Evolutionary conservation across 2,329 filamentous ascomycete genomes (phyloP).

Genomic region (Pseudogymnoascus destructans): DNA sequence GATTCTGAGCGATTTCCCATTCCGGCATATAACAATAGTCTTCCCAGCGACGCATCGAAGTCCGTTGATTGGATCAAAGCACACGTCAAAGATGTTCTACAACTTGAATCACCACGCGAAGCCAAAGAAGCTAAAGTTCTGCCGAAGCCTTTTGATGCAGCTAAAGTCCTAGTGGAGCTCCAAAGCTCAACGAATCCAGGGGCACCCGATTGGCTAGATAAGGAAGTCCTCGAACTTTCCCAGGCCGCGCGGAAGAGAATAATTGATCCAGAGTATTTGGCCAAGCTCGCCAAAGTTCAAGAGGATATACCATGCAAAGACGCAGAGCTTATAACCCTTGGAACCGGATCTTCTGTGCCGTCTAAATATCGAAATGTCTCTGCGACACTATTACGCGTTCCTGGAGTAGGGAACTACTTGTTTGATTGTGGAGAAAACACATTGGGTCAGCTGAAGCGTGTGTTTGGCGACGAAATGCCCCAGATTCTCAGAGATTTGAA

Average conservation of each 20-base stretch:
- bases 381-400: constrained; percentile 70
- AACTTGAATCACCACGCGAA: constrained; percentile 15
- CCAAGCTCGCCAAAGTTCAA: constrained; percentile 38
- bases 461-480: constrained; percentile 53
- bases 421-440: constrained; percentile 91
- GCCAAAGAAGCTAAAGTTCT: neutral
- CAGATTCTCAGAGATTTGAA: constrained; percentile 67
- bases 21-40: constrained; percentile 48
- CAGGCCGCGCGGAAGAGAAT: constrained; percentile 31
- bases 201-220: constrained; percentile 17
- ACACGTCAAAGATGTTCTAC: constrained; percentile 12
- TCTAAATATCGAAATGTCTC: constrained; percentile 96
- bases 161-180: constrained; percentile 29
- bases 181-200: constrained; percentile 14
- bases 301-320: constrained; percentile 60
- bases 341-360: constrained; percentile 80
- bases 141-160: constrained; percentile 33
- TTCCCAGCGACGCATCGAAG: neutral
- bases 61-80: constrained; percentile 4
- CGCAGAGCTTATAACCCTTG: constrained; percentile 72
- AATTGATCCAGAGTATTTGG: constrained; percentile 33
- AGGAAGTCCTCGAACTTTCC: constrained; percentile 41
- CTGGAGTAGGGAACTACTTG: constrained; percentile 74
- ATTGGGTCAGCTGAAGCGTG: constrained; percentile 68
- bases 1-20: constrained; percentile 62